Evolutionary conservation across 805 yeast genomes (phyloP), one percentile per base, ranked within the genome.

Genomic region (Clavispora phyllophila): DNA sequence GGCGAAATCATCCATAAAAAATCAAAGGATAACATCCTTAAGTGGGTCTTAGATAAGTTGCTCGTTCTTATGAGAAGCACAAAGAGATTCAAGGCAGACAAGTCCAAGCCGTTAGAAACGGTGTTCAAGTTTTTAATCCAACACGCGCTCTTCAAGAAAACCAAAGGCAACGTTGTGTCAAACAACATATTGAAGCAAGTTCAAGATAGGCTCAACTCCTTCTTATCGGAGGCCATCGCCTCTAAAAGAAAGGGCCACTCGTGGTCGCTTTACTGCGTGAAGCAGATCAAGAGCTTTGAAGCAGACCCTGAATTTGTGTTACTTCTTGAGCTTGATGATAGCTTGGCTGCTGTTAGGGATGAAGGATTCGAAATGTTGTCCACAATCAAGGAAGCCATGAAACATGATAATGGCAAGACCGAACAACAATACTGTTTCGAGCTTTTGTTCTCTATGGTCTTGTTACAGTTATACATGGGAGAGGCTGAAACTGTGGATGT

Each of bases 401-500:
- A 53, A 18, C 40, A 42, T 14, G 41, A 49, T 9, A 65, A 51
- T 22, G 20, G 57, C 54, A 3, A 38, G 47, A 8, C 60, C 55
- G 62, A 71, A 44, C 76, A 78, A 50, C 58, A 82, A 47, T 66
- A 68, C 44, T 84, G 88, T 34, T 83, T 91, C 55, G 95, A 88
- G 60, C 65, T 87, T 28, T 66, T 91, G 36, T 77, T 86, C 43
- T 83, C 96, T 0, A 78, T 86, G 75, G 82, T 83, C 3, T 62
- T 89, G 18, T 57, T 91, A 12, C 96, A 88, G 59, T 70, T 90
- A 26, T 89, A 82, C 56, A 68, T 81, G 42, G 95, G 90, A 19
- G 88, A 78, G 50, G 69, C 81, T 5, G 97, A 91, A 46, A 82
- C 96, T 0, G 77, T 85, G 6, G 70, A 79, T 26, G 80, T 87